Evolutionary conservation across 257 asterid genomes (phyloP).

Genomic region (Paulownia fortunei): DNA sequence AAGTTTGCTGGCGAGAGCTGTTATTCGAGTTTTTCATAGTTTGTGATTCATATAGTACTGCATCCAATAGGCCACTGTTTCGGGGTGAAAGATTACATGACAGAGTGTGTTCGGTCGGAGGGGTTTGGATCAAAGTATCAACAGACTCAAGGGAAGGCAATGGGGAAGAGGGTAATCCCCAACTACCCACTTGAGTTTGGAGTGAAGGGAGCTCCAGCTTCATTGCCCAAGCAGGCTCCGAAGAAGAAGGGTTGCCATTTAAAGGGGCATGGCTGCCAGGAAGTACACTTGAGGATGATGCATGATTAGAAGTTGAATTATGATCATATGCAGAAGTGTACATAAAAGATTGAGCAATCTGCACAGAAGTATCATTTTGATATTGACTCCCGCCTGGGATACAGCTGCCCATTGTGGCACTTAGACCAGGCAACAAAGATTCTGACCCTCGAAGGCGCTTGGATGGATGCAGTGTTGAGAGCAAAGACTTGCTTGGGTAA

Average conservation of each 20-base stretch:
- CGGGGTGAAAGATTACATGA: constrained; percentile 52
- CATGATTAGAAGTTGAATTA: constrained; percentile 35
- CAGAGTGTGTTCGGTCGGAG: constrained; percentile 47
- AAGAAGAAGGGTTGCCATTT: constrained; percentile 79
- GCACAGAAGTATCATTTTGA: constrained; percentile 45
- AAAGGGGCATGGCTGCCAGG: constrained; percentile 59
- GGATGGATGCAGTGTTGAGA: constrained; percentile 50
- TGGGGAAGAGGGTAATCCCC: constrained; percentile 77
- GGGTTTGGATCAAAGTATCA: constrained; percentile 63
- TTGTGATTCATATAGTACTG: constrained; percentile 60
- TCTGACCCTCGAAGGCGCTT: constrained; percentile 60
- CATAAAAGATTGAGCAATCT: constrained; percentile 48
- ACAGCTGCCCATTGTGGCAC: constrained; percentile 26
- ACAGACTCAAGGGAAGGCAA: constrained; percentile 66
- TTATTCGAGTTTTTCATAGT: constrained; percentile 42
- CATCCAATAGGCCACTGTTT: constrained; percentile 77
- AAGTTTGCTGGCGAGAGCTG: constrained; percentile 35
- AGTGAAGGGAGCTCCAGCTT: constrained; percentile 97
- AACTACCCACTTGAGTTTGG: constrained; percentile 75
- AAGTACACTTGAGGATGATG: constrained; percentile 40
- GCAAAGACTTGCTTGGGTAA: constrained; percentile 37
- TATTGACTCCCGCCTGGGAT: constrained; percentile 40
- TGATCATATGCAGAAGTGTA: constrained; percentile 45
- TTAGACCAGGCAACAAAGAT: constrained; percentile 37
- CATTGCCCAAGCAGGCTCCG: constrained; percentile 71